Base-by-base conservation (phyloP, 192 early-diverging fungal genomes). In the Dissophora globulifera region DNA sequence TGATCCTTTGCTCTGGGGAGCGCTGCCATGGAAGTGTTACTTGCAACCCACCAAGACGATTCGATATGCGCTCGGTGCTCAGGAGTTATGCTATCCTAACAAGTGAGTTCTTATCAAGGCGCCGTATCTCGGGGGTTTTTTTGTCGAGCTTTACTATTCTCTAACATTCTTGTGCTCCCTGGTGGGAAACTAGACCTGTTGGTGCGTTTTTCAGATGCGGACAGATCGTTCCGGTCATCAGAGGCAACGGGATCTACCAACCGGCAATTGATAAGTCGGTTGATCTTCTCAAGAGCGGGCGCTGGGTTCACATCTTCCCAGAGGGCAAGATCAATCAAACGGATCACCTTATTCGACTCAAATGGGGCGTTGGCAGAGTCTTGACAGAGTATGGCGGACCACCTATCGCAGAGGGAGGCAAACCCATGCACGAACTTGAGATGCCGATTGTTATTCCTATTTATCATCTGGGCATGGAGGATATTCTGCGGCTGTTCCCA, bases 241-340 rank as follows among this genome's bases (percentile, higher is more conserved):
- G 95, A 12, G 95, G 95, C 50, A 88, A 79, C 52, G 93, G 93
- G 1, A 89, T 97, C 33, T 90, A 93, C 72, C 95, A 97, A 71
- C 91, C 92, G 26, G 89, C 88, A 0, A 84, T 97, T 41, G 90
- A 97, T 76, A 86, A 86, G 62, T 93, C 91, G 6, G 75, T 95
- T 33, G 79, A 88, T 11, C 81, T 85, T 53, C 74, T 93, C 22
- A 84, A 88, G 53, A 74, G 88, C 20, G 87, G 88, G 58, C 70
- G 79, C 15, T 97, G 95, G 95, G 84, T 96, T 35, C 95, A 97
- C 50, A 82, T 97, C n/a, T 97, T 94, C 59, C 92, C 95, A 6
- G 95, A 97, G 64, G 93, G 85, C 31, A 87, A 82, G 58, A 83
- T 93, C 43, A 88, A 92, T 72, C 90, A 91, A 63, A 76, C 80